Evolutionary conservation across 345 rosid species (phyloP), one percentile per base, ranked within the genome.

Genomic region (Acer saccharum): DNA sequence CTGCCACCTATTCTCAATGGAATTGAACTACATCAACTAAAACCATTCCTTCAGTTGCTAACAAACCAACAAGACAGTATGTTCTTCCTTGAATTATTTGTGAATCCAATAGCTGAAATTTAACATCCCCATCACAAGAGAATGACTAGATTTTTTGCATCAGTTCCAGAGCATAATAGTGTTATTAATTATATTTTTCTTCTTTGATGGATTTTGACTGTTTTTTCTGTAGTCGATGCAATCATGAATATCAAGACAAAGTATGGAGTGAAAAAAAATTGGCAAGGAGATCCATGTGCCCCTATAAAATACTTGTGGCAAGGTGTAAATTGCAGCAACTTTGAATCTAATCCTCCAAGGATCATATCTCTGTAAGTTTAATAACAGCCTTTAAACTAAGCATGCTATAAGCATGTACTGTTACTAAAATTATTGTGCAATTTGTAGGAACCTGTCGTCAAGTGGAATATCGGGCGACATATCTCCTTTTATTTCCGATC

Each of bases 261-360:
- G 1, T 88, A 83, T 44, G 81, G 65, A 48, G 10, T 89, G 29
- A 80, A 46, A 16, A 76, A 78, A 75, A 80, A 81, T 23, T 88
- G 91, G 92, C 92, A 91, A 78, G 94, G 91, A 75, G 94, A 91
- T 79, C 91, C 91, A 52, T 86, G 91, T 69, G 75, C 83, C 21
- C 93, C 90, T 7, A 61, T 14, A 35, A 55, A 4, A 13, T 85
- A 82, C 72, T 10, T 23, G 68, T 89, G 91, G 93, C 85, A 85
- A 1, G 91, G 93, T 63, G 76, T 91, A 44, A 82, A 79, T 27
- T 91, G 91, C 81, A 79, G 81, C 76, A 44, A 69, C 72, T 66
- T 69, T 46, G 52, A 14, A 13, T 62, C 50, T 0, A 63, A 74
- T 65, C 20, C 88, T 55, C 81, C 80, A 0, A 79, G 50, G 72